Base-by-base conservation (phyloP, 2,329 filamentous ascomycete species). In the Escovopsis sp. region DNA sequence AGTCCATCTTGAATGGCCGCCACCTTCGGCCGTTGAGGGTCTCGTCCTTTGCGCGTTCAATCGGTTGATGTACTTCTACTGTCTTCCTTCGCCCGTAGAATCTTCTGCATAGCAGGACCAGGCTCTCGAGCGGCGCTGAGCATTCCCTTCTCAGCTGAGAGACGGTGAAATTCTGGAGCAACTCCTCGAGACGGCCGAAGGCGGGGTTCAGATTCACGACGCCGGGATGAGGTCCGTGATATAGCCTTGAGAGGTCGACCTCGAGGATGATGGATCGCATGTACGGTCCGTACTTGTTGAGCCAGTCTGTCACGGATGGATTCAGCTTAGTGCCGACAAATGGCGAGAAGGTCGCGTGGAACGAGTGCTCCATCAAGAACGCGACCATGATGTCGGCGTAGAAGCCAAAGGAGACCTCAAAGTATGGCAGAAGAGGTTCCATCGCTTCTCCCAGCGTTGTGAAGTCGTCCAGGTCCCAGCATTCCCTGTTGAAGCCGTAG, bases 311-410 rank as follows among this genome's bases (percentile, higher is more conserved):
- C 1, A 58, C 59, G 0, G 64, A 53, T 0, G 62, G 61, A 30
- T 57, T 60, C 1, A 60, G 47, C 6, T 43, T 42, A 0, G 48
- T 47, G 2, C 52, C 54, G 4, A 61, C 56, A 36, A 57, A 63
- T 1, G 64, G 63, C 0, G 62, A 62, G 14, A 60, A 57, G 1
- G 60, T 55, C 16, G 59, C 51, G 42, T 68, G 65, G 20, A 68
- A 63, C 9, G 47, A 51, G 14, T 57, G 50, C 3, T 49, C 49
- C 16, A 56, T 51, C 7, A 68, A 55, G 2, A 67, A 47, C 0
- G 58, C 42, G 2, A 61, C 45, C 27, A 67, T 48, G 1, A 66
- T 20, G 32, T 66, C 62, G 5, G 59, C 55, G 7, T 59, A 56
- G 42, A 67, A 55, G 5, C 45, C 53, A 16, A 58, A 60, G 10